Base-by-base conservation (phyloP, 176 grass and related monocot species). In the Olyra latifolia region DNA sequence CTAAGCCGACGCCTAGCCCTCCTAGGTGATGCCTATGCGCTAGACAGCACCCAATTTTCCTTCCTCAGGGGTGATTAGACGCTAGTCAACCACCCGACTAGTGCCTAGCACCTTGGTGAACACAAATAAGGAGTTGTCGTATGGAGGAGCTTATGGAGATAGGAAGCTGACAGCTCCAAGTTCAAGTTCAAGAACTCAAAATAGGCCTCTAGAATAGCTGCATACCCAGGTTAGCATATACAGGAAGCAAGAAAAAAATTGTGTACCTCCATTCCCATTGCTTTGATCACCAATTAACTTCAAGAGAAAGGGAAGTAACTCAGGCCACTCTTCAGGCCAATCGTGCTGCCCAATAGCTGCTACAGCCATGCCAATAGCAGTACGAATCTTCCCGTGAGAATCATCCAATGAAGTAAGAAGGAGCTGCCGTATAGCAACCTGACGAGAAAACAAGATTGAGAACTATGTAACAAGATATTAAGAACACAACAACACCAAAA, bases 251-350 rank as follows among this genome's bases (percentile, higher is more conserved):
- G 44, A 72, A 32, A 49, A 66, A 48, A 80, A 1, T 55, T 48
- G 61, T 52, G 64, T 95, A 98, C 95, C 95, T 93, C 92, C 90
- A 85, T 87, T 84, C 67, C 76, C 82, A 62, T 95, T 95, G 83
- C 74, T 81, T 83, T 95, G 77, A 20, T 91, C 92, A 49, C 79
- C 84, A 74, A 98, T 98, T 78, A 98, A 77, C 77, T 87, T 94
- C 68, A 98, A 83, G 74, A 98, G 88, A 85, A 93, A 85, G 13
- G 92, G 92, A 67, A 98, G 88, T 65, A 98, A 87, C 70, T 98
- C 95, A 46, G 88, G 92, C 92, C 95, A 98, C 56, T 91, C 90
- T 87, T 98, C 92, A 74, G 89, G 95, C 95, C 95, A 98, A 71
- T 98, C 95, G 67, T 91, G 89, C 66, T 95, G 95, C 39, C 88